Evolutionary conservation across 805 yeast species (phyloP).

Genomic region (Metschnikowia cubensis): DNA sequence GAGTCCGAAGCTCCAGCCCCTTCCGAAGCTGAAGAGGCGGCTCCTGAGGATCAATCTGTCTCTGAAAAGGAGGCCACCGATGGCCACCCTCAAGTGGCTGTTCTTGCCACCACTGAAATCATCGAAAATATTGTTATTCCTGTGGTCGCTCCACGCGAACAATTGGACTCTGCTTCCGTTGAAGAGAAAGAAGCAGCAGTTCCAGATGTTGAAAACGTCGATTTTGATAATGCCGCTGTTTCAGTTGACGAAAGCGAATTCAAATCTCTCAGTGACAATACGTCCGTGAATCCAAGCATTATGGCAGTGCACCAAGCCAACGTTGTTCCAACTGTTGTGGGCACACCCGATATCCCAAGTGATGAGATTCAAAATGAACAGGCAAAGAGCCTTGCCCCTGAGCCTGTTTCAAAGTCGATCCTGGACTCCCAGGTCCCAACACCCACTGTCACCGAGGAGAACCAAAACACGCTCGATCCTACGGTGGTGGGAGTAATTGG

Average conservation of each 20-base stretch:
- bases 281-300: constrained; percentile 2
- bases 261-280: not conserved
- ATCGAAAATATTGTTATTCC: not conserved
- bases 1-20: not conserved
- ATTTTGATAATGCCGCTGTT: not conserved
- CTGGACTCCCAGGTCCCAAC: not conserved
- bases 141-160: not conserved
- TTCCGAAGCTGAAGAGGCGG: not conserved
- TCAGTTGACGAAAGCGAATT: not conserved
- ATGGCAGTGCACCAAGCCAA: constrained; percentile 8
- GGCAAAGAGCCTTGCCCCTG: not conserved
- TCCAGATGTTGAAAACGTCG: not conserved
- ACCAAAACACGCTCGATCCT: constrained; percentile 15
- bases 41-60: not conserved
- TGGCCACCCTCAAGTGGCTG: not conserved
- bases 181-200: not conserved
- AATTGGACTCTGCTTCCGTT: not conserved
- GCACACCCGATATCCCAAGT: not conserved
- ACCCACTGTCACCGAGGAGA: not conserved
- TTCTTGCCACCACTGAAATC: not conserved
- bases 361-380: constrained; percentile 2
- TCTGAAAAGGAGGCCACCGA: not conserved
- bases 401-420: not conserved
- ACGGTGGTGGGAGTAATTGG: constrained; percentile 15
- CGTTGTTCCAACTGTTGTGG: constrained; percentile 6